phyloP scores from a whole-genome alignment of 169 alveolate genomes.

The Cyclospora cayetanensis region DNA sequence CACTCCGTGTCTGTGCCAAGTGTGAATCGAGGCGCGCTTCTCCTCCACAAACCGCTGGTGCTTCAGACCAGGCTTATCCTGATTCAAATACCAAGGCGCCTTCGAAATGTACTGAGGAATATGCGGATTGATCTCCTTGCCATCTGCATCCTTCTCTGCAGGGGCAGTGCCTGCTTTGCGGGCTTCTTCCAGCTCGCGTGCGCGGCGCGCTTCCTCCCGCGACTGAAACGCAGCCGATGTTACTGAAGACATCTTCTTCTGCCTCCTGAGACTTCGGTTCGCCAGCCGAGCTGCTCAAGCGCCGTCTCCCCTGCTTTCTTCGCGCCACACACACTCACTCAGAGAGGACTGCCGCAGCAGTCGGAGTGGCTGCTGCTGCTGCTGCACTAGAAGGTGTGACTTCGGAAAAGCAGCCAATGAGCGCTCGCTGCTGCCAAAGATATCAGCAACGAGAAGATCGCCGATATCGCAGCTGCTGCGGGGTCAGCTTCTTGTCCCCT shows the following conservation, averaged over 20 bases:
- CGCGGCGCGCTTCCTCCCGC: constrained; percentile 51
- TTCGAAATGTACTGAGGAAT: constrained; percentile 77
- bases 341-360: no score
- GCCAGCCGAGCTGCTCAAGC: no score
- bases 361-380: neutral
- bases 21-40: neutral
- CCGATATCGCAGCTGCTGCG: neutral
- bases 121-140: constrained; percentile 78
- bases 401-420: no score
- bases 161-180: constrained; percentile 64
- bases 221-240: neutral
- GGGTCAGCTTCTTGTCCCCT: neutral
- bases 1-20: constrained; percentile 62
- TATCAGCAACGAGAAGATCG: neutral
- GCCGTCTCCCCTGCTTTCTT: no score
- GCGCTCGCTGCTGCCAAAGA: no score
- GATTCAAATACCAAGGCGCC: constrained; percentile 80
- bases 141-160: constrained; percentile 69
- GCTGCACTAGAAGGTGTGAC: no score
- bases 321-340: no score
- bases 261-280: no score
- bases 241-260: no score
- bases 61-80: constrained; percentile 72
- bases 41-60: constrained; percentile 53
- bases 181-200: constrained; percentile 58